Conservation (phyloP, 768 basidiomycete genomes). For the Roridomyces roridus region DNA sequence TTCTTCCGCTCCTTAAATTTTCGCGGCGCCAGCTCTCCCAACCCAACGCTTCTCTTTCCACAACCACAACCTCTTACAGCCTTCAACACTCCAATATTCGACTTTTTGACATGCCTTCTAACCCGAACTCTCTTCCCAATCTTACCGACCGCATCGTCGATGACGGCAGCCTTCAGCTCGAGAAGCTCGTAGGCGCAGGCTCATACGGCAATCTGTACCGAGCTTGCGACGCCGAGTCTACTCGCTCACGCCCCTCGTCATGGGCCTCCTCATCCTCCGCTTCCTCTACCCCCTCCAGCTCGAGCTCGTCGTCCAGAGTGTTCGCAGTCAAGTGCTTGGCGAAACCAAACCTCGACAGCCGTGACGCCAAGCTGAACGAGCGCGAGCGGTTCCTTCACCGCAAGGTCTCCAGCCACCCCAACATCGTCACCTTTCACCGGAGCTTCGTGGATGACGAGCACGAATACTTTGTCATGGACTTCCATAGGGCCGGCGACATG, state of each 20-base stretch:
- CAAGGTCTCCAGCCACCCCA: constrained; percentile 35
- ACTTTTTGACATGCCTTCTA: too few relatives aligned
- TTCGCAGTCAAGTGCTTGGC: constrained; percentile 60
- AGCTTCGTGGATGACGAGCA: constrained; percentile 53
- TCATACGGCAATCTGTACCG: constrained; percentile 16
- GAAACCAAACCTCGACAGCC: constrained; percentile 44
- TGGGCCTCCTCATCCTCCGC: too few relatives aligned
- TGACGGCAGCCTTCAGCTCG: constrained; percentile 2
- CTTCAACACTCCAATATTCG: too few relatives aligned
- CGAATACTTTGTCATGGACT: constrained; percentile 52
- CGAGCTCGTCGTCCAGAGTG: background rate
- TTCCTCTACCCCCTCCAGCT: too few relatives aligned
- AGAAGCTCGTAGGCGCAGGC: constrained; percentile 9
- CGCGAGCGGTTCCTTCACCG: constrained; percentile 53
- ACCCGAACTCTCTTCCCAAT: constrained; percentile 6
- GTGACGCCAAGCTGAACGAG: constrained; percentile 48
- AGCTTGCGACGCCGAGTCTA: constrained; percentile 2
- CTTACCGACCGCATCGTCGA: background rate
- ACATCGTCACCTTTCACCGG: constrained; percentile 56
- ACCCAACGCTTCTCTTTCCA: too few relatives aligned
- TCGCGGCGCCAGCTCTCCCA: too few relatives aligned
- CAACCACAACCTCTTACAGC: too few relatives aligned
- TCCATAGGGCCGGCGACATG: constrained; percentile 47
- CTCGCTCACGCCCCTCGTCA: background rate
- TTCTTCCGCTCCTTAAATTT: too few relatives aligned